phyloP scores from a whole-genome alignment of 1,284 basidiomycete species.

The Mycena sp. region DNA sequence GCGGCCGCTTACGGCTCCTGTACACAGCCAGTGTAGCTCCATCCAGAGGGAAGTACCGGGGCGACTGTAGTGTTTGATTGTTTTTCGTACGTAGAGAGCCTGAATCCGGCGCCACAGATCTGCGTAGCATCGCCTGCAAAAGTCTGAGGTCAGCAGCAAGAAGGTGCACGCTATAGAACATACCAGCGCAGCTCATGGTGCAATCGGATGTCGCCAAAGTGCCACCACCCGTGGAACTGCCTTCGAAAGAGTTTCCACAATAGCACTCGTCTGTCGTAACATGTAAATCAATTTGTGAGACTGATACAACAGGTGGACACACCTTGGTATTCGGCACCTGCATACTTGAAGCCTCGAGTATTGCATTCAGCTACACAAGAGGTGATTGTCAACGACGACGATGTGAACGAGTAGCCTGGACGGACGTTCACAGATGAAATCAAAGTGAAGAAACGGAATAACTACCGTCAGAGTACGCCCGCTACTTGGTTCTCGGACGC shows the following conservation, averaged over 20 bases:
- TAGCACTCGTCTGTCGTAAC: slow-evolving; percentile 18
- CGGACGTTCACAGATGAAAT: background rate
- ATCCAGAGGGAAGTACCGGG: slow-evolving; percentile 19
- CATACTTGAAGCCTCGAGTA: slow-evolving; percentile 18
- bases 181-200: slow-evolving; percentile 16
- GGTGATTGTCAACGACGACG: slow-evolving; percentile 13
- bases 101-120: slow-evolving; percentile 12
- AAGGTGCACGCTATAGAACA: background rate
- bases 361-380: slow-evolving; percentile 23
- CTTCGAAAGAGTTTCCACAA: slow-evolving; percentile 20
- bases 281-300: background rate
- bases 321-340: slow-evolving; percentile 18
- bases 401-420: slow-evolving; percentile 17
- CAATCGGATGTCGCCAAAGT: slow-evolving; percentile 5
- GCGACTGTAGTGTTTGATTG: slow-evolving; percentile 12
- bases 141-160: background rate
- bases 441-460: no score
- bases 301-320: background rate
- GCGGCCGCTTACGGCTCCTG: slow-evolving; percentile 13
- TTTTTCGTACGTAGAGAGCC: slow-evolving; percentile 8
- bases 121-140: slow-evolving; percentile 17
- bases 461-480: slow-evolving; percentile 18
- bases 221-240: slow-evolving; percentile 12
- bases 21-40: slow-evolving; percentile 22
- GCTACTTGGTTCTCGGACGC: slow-evolving; percentile 16